A percentile compares a stretch with the other conserved stretches of the same genome.
Conservation (phyloP, 768 basidiomycete species). For the Tubosaeta sp. region DNA sequence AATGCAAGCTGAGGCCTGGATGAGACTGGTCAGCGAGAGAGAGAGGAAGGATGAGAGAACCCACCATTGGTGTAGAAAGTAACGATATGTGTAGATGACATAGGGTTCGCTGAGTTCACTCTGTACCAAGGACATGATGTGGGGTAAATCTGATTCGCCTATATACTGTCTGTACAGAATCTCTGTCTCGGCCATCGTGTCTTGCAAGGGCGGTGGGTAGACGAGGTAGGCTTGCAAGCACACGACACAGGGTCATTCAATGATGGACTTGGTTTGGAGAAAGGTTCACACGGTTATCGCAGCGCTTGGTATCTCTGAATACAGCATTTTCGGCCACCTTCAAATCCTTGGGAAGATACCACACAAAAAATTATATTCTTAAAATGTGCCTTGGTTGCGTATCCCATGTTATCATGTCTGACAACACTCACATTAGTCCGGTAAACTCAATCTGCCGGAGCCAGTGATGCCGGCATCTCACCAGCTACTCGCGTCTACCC, state of each 20-base stretch:
- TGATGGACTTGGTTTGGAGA: no score
- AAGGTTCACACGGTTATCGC: no score
- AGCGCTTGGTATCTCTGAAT: no score
- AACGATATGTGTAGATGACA: slow-evolving; percentile 93
- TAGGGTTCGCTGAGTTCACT: slow-evolving; percentile 94
- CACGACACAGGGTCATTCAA: neutral
- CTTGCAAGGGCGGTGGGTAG: neutral
- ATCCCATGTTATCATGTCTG: no score
- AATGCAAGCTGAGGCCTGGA: slow-evolving; percentile 86
- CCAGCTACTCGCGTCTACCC: no score
- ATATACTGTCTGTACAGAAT: slow-evolving; percentile 63
- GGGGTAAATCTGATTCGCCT: slow-evolving; percentile 74
- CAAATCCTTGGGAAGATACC: no score
- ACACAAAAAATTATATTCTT: no score
- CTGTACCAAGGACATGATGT: slow-evolving; percentile 85
- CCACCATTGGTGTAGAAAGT: slow-evolving; percentile 95
- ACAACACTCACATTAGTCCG: no score
- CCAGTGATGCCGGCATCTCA: no score
- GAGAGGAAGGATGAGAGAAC: slow-evolving; percentile 24
- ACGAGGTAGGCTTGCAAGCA: neutral
- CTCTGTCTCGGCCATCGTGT: slow-evolving; percentile 34
- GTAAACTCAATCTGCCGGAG: no score
- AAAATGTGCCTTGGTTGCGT: no score
- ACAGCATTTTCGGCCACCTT: no score
- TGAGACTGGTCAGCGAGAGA: slow-evolving; percentile 1